Percentiles rank a stretch among this genome's conserved stretches.
These are phyloP conservation scores for Acanthamoeba culbertsoni DNA, from an alignment of 208 protist genomes.

Conservation along the genomic window DNA sequence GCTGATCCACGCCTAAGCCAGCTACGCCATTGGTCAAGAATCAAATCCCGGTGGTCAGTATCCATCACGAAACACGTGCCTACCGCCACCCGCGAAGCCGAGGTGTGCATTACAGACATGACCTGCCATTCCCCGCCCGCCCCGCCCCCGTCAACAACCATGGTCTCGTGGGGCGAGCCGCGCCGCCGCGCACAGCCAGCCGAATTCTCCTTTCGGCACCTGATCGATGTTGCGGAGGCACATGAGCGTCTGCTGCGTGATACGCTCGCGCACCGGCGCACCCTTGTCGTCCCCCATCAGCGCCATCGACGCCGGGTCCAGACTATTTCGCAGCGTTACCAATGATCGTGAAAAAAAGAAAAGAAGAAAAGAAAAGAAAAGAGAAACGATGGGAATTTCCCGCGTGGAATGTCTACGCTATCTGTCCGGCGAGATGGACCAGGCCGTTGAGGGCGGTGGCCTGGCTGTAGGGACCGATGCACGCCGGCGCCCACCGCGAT, in stretches of 20 bases:
- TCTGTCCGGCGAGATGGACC: slow-evolving; percentile 49
- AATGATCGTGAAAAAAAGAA: not conserved
- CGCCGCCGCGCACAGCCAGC: too few species aligned
- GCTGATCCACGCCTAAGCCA: not conserved
- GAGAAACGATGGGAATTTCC: too few species aligned
- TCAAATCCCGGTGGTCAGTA: not conserved
- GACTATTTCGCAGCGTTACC: not conserved
- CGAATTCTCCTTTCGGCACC: too few species aligned
- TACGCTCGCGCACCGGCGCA: not conserved
- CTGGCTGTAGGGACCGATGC: slow-evolving; percentile 65
- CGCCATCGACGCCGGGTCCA: slow-evolving; percentile 28
- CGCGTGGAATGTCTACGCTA: not conserved
- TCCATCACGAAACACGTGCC: not conserved
- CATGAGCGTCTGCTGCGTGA: not conserved
- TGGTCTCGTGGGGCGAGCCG: too few species aligned
- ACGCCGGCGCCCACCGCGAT: slow-evolving; percentile 50
- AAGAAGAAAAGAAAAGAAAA: slow-evolving; percentile 37
- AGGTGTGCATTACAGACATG: not conserved
- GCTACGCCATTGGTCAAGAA: not conserved
- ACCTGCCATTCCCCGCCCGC: not conserved
- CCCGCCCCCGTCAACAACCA: not conserved
- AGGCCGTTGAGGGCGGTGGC: not conserved
- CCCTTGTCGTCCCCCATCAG: not conserved
- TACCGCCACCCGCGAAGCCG: not conserved
- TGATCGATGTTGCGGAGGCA: not conserved